Conservation (phyloP, 176 grass and related monocot genomes). For the Oryza glaberrima region DNA sequence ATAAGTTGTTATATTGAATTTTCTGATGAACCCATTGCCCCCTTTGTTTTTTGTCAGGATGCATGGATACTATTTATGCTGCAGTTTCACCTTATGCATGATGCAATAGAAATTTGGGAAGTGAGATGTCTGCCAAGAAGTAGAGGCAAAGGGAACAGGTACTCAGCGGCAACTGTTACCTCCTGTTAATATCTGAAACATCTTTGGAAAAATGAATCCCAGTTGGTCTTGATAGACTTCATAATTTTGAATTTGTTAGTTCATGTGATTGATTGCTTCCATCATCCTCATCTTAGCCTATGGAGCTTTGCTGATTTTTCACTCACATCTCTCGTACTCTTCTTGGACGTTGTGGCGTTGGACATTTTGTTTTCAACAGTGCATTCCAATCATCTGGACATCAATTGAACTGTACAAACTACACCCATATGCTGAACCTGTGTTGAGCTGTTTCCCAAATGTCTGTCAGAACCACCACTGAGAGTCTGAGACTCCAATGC, state of each 20-base stretch:
- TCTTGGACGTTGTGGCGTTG: background rate
- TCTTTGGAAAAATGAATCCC: conserved; percentile 38
- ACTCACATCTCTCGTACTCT: background rate
- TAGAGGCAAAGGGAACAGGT: conserved; percentile 28
- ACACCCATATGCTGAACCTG: background rate
- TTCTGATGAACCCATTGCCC: background rate
- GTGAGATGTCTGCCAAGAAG: conserved; percentile 1
- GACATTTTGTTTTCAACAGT: background rate
- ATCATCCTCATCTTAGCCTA: no score
- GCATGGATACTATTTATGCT: conserved; percentile 36
- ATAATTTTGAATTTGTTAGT: background rate
- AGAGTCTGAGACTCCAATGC: background rate
- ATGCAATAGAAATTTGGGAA: conserved; percentile 18
- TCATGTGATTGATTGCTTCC: background rate
- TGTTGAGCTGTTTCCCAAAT: background rate
- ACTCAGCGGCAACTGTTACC: conserved; percentile 9
- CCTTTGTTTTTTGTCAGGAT: background rate
- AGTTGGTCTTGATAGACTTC: conserved; percentile 36
- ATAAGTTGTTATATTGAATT: background rate
- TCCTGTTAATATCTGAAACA: conserved; percentile 35
- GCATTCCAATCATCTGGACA: background rate
- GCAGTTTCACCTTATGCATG: conserved; percentile 22
- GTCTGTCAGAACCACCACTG: background rate
- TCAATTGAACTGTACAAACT: background rate
- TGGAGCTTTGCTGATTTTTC: background rate